Evolutionary conservation across 345 rosid genomes (phyloP).

Genomic region (Viola odorata): DNA sequence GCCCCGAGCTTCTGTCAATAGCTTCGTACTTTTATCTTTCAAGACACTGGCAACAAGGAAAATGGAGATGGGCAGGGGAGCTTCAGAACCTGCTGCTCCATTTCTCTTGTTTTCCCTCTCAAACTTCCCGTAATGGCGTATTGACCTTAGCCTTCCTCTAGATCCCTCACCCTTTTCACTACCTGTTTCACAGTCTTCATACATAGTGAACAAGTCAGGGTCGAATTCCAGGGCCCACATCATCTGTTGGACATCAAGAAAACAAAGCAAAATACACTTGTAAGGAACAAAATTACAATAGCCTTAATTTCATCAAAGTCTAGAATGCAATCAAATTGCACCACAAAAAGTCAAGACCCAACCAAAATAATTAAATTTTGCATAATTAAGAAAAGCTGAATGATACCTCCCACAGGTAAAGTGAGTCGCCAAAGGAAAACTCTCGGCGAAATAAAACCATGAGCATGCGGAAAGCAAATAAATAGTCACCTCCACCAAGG

Average conservation of each 20-base stretch:
- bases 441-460: constrained; percentile 96
- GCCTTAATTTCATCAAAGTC: no score
- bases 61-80: constrained; percentile 83
- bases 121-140: constrained; percentile 70
- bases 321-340: no score
- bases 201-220: constrained; percentile 65
- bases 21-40: constrained; percentile 86
- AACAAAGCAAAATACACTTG: constrained; percentile 2
- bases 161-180: constrained; percentile 45
- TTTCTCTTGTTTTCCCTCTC: constrained; percentile 84
- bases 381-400: constrained; percentile 14
- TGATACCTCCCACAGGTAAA: constrained; percentile 97
- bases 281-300: not conserved
- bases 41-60: constrained; percentile 96
- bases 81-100: constrained; percentile 43
- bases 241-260: constrained; percentile 54
- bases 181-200: constrained; percentile 54
- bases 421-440: constrained; percentile 89
- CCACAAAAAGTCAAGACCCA: no score
- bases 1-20: constrained; percentile 81
- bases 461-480: constrained; percentile 93
- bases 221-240: constrained; percentile 99
- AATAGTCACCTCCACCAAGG: constrained; percentile 93
- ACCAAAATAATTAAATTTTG: no score
- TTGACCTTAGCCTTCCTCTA: constrained; percentile 48